Evolutionary conservation across 495 filamentous ascomycete genomes (phyloP), one percentile per base, ranked within the genome.

Genomic region (Barbatosphaeria neglecta): DNA sequence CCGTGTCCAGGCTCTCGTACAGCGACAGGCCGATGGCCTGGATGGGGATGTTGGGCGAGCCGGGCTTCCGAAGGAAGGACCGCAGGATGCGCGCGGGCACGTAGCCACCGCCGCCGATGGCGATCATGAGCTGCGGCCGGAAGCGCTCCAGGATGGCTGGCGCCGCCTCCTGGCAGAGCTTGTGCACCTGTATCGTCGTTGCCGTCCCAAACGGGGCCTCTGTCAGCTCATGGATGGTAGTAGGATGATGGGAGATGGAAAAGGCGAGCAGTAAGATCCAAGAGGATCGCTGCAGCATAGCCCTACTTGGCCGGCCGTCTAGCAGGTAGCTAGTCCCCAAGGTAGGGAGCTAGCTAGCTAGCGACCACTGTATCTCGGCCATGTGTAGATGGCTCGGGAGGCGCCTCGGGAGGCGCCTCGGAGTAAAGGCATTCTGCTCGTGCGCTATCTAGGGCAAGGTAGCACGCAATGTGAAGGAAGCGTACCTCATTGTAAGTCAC

Each of bases 21-120:
- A 99, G 82, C 20, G 89, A 95, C 40, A 99, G 83, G 41, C 92
- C 92, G 63, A 99, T 99, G 27, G 92, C 92, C 76, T 99, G 92
- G 66, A 99, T 99, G 48, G 92, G 90, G 62, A 99, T 99, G 69
- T 99, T 99, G 62, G 88, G 76, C 52, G 75, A 78, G 49, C 84
- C 86, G 43, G 85, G 75, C 58, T 81, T 79, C 74, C 95, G 96
- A 62, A 99, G 87, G 72, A 97, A 99, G 10, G 92, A 97, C 41
- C 90, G 85, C 46, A 99, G 81, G 66, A 99, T 97, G 48, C 92
- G 87, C 35, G 92, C 92, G 40, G 92, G 92, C 18, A 99, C 87
- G 64, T 96, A 99, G 45, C 92, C 92, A 58, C 92, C 92, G 50
- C 92, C 92, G 50, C 92, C 92, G 59, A 99, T 99, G 58, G 92